A percentile compares a stretch with the other conserved stretches of the same genome.
phyloP scores from a whole-genome alignment of 805 yeast species.

The Candida odintsovae region DNA sequence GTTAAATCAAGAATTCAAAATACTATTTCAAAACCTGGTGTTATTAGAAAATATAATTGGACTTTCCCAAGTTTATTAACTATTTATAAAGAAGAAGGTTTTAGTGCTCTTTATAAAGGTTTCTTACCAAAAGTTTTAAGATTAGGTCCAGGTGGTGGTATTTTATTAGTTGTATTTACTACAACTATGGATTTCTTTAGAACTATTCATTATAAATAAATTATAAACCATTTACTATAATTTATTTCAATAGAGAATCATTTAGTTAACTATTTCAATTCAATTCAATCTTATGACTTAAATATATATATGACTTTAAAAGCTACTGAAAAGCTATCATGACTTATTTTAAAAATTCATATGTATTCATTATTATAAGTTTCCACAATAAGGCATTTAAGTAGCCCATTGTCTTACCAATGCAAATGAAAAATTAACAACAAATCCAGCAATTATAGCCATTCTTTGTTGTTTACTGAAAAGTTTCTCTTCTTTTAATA shows the following conservation, averaged over 20 bases:
- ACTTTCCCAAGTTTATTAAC: slow-evolving; percentile 71
- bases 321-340: not conserved
- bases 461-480: slow-evolving; percentile 59
- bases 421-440: slow-evolving; percentile 65
- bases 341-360: not conserved
- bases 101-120: slow-evolving; percentile 88
- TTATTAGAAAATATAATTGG: slow-evolving; percentile 87
- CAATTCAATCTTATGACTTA: not conserved
- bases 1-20: slow-evolving; percentile 95
- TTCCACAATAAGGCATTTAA: no score
- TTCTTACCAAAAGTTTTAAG: slow-evolving; percentile 95
- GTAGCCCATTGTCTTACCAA: slow-evolving; percentile 35
- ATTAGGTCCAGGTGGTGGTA: slow-evolving; percentile 99
- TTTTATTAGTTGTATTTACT: slow-evolving; percentile 92
- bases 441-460: slow-evolving; percentile 68
- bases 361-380: not conserved
- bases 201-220: slow-evolving; percentile 23
- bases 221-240: no score
- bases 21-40: slow-evolving; percentile 60
- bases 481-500: slow-evolving; percentile 53
- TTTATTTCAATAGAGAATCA: no score
- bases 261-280: no score
- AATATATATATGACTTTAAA: not conserved
- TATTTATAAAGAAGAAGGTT: slow-evolving; percentile 87
- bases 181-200: slow-evolving; percentile 92